Conservation (phyloP, 2,329 filamentous ascomycete species). For the Zelopaecilomyces penicillatus region DNA sequence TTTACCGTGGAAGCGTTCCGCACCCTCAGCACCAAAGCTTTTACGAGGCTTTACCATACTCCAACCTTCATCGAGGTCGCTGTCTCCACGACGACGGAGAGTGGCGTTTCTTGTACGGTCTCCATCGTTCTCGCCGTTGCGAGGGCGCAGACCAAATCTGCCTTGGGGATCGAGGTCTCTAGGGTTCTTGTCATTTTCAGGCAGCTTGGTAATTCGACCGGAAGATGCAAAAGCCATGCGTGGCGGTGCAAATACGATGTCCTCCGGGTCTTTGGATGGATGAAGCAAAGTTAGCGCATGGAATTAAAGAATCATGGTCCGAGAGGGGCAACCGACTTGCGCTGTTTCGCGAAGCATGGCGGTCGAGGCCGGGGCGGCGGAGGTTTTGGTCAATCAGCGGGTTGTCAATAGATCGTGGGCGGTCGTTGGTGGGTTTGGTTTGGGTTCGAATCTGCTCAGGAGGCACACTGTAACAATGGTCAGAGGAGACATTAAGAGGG, state of each 20-base stretch:
- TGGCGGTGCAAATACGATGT: conserved; percentile 78
- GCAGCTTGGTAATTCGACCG: conserved; percentile 48
- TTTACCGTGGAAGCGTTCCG: conserved; percentile 60
- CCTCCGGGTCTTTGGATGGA: conserved; percentile 53
- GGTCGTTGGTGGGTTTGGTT: conserved; percentile 35
- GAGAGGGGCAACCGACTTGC: conserved; percentile 38
- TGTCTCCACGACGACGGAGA: conserved; percentile 45
- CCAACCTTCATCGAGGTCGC: conserved; percentile 64
- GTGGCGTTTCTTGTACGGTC: conserved; percentile 39
- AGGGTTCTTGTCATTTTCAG: conserved; percentile 44
- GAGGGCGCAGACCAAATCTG: conserved; percentile 49
- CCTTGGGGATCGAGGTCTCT: conserved; percentile 47
- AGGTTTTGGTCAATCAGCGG: conserved; percentile 40
- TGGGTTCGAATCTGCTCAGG: conserved; percentile 38
- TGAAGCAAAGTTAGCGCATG: conserved; percentile 10
- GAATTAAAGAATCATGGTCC: neutral
- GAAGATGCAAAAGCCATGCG: conserved; percentile 71
- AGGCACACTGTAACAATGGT: conserved; percentile 27
- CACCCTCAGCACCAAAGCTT: conserved; percentile 64
- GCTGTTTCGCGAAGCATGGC: conserved; percentile 47
- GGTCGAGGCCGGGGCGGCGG: conserved; percentile 43
- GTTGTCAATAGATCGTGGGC: conserved; percentile 36
- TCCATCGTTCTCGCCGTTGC: conserved; percentile 41
- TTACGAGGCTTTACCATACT: conserved; percentile 65
- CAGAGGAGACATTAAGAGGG: conserved; percentile 5